phyloP scores from a whole-genome alignment of 352 stramenopile species.

The Pythium scleroteichum region DNA sequence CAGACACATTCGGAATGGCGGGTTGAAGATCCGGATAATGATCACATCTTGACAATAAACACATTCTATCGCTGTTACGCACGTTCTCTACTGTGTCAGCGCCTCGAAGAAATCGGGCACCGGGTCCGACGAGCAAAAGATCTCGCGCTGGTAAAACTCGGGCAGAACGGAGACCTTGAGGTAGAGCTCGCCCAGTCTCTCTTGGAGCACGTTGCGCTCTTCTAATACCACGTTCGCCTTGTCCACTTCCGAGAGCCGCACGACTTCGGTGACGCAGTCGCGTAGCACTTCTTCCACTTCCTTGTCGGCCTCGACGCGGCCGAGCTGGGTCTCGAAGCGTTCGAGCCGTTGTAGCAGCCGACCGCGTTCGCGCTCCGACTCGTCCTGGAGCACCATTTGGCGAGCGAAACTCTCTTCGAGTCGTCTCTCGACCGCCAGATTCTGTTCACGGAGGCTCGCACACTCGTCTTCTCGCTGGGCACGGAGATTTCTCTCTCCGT shows the following conservation, averaged over 20 bases:
- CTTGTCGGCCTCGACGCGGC: conserved; percentile 39
- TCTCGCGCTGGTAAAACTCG: conserved; percentile 85
- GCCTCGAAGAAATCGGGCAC: conserved; percentile 79
- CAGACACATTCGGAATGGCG: too few species aligned
- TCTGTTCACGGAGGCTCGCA: conserved; percentile 26
- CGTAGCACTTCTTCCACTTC: conserved; percentile 60
- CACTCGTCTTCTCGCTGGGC: conserved; percentile 31
- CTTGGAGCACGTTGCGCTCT: conserved; percentile 69
- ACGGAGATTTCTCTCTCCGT: conserved; percentile 32
- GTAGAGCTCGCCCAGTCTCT: conserved; percentile 70
- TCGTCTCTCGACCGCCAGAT: conserved; percentile 33
- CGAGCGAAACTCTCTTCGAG: conserved; percentile 29
- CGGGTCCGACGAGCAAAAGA: conserved; percentile 79
- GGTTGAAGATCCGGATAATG: too few species aligned
- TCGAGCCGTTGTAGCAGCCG: conserved; percentile 44
- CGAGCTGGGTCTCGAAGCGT: conserved; percentile 63
- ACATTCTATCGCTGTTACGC: too few species aligned
- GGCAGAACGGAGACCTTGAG: conserved; percentile 83
- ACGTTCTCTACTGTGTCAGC: conserved; percentile 39
- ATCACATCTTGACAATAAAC: too few species aligned
- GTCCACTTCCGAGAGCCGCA: conserved; percentile 54
- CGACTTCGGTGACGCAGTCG: conserved; percentile 58
- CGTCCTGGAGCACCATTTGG: conserved; percentile 26
- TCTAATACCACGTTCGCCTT: conserved; percentile 59
- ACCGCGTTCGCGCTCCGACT: conserved; percentile 35